Base-by-base conservation (phyloP, 257 asterid species). In the Solanum virginianum region DNA sequence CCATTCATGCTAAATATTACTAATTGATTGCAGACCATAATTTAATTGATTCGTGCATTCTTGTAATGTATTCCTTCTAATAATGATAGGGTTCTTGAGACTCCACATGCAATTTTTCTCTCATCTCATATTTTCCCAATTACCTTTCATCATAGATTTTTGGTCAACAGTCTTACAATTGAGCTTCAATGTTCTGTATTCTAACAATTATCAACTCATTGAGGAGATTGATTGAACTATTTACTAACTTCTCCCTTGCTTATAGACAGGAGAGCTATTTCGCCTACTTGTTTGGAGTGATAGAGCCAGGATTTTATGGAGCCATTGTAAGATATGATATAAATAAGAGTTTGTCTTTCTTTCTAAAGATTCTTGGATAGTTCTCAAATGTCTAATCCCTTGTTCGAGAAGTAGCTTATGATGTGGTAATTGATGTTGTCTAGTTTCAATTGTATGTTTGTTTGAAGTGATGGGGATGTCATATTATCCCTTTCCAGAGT, bases 261-360 rank as follows among this genome's bases (percentile, higher is more conserved):
- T 87, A 81, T 84, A 96, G 99, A 84, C 97, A 96, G 97, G 99
- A 96, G 90, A 96, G 99, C 90, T 96, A 96, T 86, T 96, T 96
- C 71, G 96, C 98, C 20, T 96, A 96, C 95, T 91, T 95, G 91
- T 96, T 94, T 90, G 99, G 99, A 88, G 99, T 96, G 88, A 90
- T 85, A 87, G 99, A 95, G 89, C 99, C 98, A 77, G 99, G 95
- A 54, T 96, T 94, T 88, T 96, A 92, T 89, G 98, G 97, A 86
- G 97, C 99, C 89, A 89, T 96, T 85, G 99, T 96, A 90, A 96
- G 99, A 91, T 26, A 13, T 57, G 18, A 2, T 59, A 43, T 57
- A 65, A 26, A 32, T 5, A 59, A 29, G 43, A 83, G 86, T 82
- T 12, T 24, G 41, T 81, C 14, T 83, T 57, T 84, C 70, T 55